Evolutionary conservation across 306 rosid species (phyloP), one percentile per base, ranked within the genome.

Genomic region (Cercis canadensis): DNA sequence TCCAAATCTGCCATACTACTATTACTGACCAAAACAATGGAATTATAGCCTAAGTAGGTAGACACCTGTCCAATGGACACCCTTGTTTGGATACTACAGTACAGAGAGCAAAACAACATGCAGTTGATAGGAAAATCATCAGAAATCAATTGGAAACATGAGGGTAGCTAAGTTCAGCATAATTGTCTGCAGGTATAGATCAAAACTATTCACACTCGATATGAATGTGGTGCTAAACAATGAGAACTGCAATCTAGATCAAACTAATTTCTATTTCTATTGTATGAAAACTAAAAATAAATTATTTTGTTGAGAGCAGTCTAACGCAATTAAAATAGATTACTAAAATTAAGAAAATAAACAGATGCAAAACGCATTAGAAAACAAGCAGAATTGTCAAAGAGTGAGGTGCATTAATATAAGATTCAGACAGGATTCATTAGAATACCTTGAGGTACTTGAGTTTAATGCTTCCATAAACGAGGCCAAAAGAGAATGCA

Each of bases 391-490:
- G 21, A 53, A 16, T 21, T 7, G 16, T 44, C 34, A 61, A 21
- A 32, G 16, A 57, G 7, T 75, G 13, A 62, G 15, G 59, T 44
- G 18, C 55, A 65, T 36, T 13, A 7, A 53, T 24, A n/a, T 4
- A 57, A 9, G 10, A 9, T 6, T 6, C 9, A 9, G 43, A 9
- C 12, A 34, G 7, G 57, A 68, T 50, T 73, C 36, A 52, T 4
- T 32, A 29, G 5, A 32, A 39, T 82, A 92, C 98, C 97, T 88
- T 77, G 32, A 90, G 94, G 69, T 56, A 73, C 77, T 89, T 90
- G 65, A 93, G 92, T 86, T 90, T 93, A 57, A 93, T 45, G 88
- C 85, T 76, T 72, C 98, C 98, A 62, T 87, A 93, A 63, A 93
- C 96, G 61, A 90, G 43, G 32, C 98, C 98, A 56, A 87, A 31